Percentiles rank a stretch among this genome's conserved stretches.
These are phyloP conservation scores for Hevea brasiliensis DNA, from an alignment of 345 rosid species.

Conservation along the genomic window DNA sequence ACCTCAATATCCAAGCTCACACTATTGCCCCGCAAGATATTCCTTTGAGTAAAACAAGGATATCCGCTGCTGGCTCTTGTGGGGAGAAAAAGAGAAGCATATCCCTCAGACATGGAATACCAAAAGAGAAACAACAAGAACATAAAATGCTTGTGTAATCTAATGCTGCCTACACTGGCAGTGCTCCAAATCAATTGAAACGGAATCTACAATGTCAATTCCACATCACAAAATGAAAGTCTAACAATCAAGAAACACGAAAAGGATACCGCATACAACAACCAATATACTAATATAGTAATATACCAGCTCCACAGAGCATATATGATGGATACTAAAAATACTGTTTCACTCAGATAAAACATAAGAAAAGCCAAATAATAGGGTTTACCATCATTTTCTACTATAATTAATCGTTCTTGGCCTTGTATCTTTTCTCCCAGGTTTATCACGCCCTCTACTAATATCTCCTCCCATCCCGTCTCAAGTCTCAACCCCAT, in stretches of 20 bases:
- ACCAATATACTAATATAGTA: not conserved
- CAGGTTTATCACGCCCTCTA: slow-evolving; percentile 10
- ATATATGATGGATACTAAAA: not conserved
- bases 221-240: slow-evolving; percentile 8
- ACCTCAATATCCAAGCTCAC: not conserved
- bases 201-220: not conserved
- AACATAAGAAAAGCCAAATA: slow-evolving; percentile 24
- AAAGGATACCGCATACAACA: not conserved
- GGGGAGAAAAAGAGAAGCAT: slow-evolving; percentile 20
- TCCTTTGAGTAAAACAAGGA: not conserved
- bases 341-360: not conserved
- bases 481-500: not conserved
- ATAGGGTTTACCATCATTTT: slow-evolving; percentile 23
- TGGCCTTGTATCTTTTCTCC: slow-evolving; percentile 13
- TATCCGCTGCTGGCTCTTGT: not conserved
- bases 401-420: slow-evolving; percentile 5
- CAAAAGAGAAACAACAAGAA: not conserved
- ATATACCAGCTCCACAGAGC: not conserved
- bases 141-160: not conserved
- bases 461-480: not conserved
- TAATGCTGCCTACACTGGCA: not conserved
- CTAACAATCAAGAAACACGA: not conserved
- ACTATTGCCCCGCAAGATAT: not conserved
- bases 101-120: not conserved
- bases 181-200: no score